These are phyloP conservation scores for Phaeotremella fagi DNA, from an alignment of 768 basidiomycete genomes.

Conservation along the genomic window DNA sequence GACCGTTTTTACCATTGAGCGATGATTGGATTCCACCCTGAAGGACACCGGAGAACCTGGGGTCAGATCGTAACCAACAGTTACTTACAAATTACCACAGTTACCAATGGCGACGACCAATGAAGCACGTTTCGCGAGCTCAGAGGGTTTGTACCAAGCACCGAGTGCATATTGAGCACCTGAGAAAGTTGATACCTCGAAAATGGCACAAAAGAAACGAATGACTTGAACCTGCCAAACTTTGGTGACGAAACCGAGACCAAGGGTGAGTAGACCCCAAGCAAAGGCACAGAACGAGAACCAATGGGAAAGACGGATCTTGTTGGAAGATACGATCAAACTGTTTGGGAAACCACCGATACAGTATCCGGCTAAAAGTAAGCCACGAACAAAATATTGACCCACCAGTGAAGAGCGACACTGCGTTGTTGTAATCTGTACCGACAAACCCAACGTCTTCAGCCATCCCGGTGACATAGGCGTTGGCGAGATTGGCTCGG, in stretches of 20 bases:
- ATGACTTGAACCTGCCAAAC: slow-evolving; percentile 56
- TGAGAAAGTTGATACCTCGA: slow-evolving; percentile 70
- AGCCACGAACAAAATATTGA: no score
- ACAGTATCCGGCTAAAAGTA: no score
- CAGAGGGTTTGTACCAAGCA: slow-evolving; percentile 67
- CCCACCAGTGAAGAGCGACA: slow-evolving; percentile 15
- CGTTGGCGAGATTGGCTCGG: no score
- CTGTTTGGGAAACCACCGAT: slow-evolving; percentile 24
- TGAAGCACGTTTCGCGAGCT: slow-evolving; percentile 66
- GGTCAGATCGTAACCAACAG: no score
- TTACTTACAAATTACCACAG: no score
- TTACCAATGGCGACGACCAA: no score
- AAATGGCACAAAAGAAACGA: slow-evolving; percentile 67
- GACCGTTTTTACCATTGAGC: slow-evolving; percentile 23
- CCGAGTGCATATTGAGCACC: slow-evolving; percentile 70
- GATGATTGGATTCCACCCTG: slow-evolving; percentile 29
- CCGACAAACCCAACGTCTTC: slow-evolving; percentile 21
- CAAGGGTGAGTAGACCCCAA: slow-evolving; percentile 5
- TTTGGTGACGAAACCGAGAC: slow-evolving; percentile 10
- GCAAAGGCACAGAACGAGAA: slow-evolving; percentile 7
- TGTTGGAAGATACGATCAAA: slow-evolving; percentile 17
- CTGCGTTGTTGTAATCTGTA: slow-evolving; percentile 22
- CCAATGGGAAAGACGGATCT: slow-evolving; percentile 14
- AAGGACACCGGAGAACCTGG: slow-evolving; percentile 36
- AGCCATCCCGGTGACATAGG: slow-evolving; percentile 31